Base-by-base conservation (phyloP, 2,329 filamentous ascomycete genomes). In the Fusarium pseudocircinatum region DNA sequence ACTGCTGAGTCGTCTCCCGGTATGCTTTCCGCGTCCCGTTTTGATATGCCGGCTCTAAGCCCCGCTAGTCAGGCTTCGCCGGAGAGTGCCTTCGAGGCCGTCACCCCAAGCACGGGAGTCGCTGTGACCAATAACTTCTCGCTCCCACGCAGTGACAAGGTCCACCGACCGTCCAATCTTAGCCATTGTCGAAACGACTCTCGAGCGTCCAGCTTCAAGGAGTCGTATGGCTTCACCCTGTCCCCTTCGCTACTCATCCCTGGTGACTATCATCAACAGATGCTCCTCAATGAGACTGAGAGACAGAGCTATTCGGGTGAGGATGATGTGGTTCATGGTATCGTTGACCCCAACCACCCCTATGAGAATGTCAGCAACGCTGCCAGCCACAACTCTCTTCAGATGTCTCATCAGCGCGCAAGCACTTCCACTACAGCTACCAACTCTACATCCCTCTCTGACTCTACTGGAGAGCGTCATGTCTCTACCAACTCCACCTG, bases 201-300 rank as follows among this genome's bases (percentile, higher is more conserved):
- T 7, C 83, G 84, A 20, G 83, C 85, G 1, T 87, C 85, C 5
- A 89, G 85, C 77, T 90, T 89, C 78, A 87, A 86, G 74, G 89
- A 91, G 78, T 86, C 86, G 1, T 87, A 90, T 63, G 88, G 87
- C 20, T 90, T 91, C 76, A 85, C 83, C 46, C 80, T 91, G 39
- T 91, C 90, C 13, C 90, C 90, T 1, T 88, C 88, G 7, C 83
- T 92, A n/a, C 83, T 92, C 56, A 90, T 92, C 60, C 89, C 90
- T 18, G 81, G 83, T 52, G 90, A 92, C 58, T 90, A 87, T 73
- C 85, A 88, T 59, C 84, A 87, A 69, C 85, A 90, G 73, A 87
- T 90, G 83, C 78, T 87, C 44, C 67, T 79, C 28, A 70, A 71
- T 3, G 78, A 81, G 46, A 65, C 72, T 13, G 78, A 81, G 54